Percentiles rank a stretch among this genome's conserved stretches.
Conservation (phyloP, 176 grass and related monocot species). For the Urochloa ruziziensis region DNA sequence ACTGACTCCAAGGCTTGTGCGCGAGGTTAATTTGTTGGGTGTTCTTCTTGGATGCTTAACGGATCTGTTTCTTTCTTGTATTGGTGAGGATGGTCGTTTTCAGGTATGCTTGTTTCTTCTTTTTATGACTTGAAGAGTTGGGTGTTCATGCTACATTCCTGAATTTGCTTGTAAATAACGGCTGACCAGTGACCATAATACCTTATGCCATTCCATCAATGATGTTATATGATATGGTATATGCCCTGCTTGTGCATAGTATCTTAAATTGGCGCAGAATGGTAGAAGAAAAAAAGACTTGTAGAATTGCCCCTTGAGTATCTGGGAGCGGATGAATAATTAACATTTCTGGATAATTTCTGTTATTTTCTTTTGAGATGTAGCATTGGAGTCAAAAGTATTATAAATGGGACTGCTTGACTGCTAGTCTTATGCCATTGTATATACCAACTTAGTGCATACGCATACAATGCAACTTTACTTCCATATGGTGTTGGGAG, state of each 20-base stretch:
- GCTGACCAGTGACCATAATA: background rate
- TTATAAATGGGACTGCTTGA: background rate
- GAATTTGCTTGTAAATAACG: background rate
- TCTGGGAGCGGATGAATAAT: slow-evolving; percentile 5
- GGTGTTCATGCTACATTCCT: slow-evolving; percentile 30
- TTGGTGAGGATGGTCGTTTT: slow-evolving; percentile 63
- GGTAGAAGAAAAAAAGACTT: background rate
- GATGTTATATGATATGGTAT: background rate
- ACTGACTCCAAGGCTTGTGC: slow-evolving; percentile 72
- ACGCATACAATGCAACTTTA: background rate
- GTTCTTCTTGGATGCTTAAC: slow-evolving; percentile 73
- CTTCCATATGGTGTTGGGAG: slow-evolving; percentile 11
- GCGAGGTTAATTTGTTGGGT: slow-evolving; percentile 74
- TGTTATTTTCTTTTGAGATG: slow-evolving; percentile 24
- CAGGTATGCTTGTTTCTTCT: slow-evolving; percentile 57
- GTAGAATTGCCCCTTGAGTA: background rate
- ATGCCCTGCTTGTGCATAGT: background rate
- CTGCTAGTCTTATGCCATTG: background rate
- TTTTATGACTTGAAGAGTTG: slow-evolving; percentile 31
- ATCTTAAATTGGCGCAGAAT: background rate
- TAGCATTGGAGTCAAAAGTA: background rate
- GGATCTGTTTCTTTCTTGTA: slow-evolving; percentile 71
- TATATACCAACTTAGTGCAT: background rate
- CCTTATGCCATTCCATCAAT: background rate
- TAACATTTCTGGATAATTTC: slow-evolving; percentile 6